Base-by-base conservation (phyloP, 129 eudicot genomes). In the Saussurea involucrata region DNA sequence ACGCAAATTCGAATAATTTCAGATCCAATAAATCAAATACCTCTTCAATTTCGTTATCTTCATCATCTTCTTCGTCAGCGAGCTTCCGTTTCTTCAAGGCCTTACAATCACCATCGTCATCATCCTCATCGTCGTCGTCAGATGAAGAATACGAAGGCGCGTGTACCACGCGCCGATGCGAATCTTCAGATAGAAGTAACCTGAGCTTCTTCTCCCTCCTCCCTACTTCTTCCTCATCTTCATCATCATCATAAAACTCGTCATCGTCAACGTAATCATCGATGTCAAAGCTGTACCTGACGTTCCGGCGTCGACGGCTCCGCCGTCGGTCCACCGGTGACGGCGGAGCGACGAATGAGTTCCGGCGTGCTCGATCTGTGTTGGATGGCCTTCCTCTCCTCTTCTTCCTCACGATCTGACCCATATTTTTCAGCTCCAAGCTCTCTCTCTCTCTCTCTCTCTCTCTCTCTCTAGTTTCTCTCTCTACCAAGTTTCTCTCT, bases 401-500 rank as follows among this genome's bases (percentile, higher is more conserved):
- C 89, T 85, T 95, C 88, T 80, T 86, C 85, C 69, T 87, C 83
- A 87, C 98, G 96, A 89, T 95, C 92, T 95, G 97, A 72, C 87
- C 89, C 98, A 91, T 91, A 84, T 69, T 81, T 81, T 82, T 66
- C 78, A 46, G 76, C 76, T 58, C 31, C 73, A 28, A 40, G 77
- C 55, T 69, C 80, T 73, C 65, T 9, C 74, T 40, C 37, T 85
- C 74, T 82, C 83, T 78, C 63, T 73, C 22, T 42, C 32, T 63
- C 27, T 28, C 83, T 82, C 73, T 63, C 76, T 76, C 72, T 4
- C 67, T n/a, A n/a, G n/a, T 75, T 44, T 80, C 76, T 78, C 72
- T 81, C 69, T 66, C 74, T 46, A 37, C 42, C 75, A 44, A 76
- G 80, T 77, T 66, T 66, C 72, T 71, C 83, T 80, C 86, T 82